Conservation (phyloP, 2,329 filamentous ascomycete species). For the Paramyrothecium sp. region DNA sequence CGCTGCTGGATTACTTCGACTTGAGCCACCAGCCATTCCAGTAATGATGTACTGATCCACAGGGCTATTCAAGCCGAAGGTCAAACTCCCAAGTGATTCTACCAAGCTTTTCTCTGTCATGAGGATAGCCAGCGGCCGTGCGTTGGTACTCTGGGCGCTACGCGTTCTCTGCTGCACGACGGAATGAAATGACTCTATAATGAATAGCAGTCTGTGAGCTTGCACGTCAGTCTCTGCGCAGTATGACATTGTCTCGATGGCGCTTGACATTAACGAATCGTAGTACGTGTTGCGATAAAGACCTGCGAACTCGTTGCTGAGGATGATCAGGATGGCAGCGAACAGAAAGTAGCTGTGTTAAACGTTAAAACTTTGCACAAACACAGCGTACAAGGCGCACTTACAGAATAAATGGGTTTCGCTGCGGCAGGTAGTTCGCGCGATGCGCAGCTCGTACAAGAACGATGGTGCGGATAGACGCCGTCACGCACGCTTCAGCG, state of each 20-base stretch:
- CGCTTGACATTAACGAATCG: constrained; percentile 34
- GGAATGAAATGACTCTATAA: constrained; percentile 44
- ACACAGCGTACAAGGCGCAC: constrained; percentile 15
- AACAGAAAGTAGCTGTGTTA: constrained; percentile 54
- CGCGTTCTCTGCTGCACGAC: constrained; percentile 6
- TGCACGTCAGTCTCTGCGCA: constrained; percentile 48
- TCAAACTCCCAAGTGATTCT: neutral
- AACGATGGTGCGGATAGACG: constrained; percentile 48
- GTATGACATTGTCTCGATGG: constrained; percentile 47
- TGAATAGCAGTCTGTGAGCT: constrained; percentile 47
- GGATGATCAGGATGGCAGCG: constrained; percentile 49
- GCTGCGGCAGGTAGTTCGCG: constrained; percentile 43
- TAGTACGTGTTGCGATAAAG: constrained; percentile 45
- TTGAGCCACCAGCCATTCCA: no score
- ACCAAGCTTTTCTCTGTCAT: neutral
- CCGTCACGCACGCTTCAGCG: constrained; percentile 49
- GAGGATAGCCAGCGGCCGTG: neutral
- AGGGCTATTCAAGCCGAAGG: neutral
- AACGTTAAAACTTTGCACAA: neutral
- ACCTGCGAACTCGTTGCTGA: constrained; percentile 55
- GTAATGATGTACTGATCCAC: neutral
- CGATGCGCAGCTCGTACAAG: constrained; percentile 44
- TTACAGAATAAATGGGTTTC: constrained; percentile 58
- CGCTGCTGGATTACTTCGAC: neutral
- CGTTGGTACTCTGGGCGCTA: neutral